phyloP scores from a whole-genome alignment of 2,329 filamentous ascomycete genomes.

The Exophiala alcalophila region DNA sequence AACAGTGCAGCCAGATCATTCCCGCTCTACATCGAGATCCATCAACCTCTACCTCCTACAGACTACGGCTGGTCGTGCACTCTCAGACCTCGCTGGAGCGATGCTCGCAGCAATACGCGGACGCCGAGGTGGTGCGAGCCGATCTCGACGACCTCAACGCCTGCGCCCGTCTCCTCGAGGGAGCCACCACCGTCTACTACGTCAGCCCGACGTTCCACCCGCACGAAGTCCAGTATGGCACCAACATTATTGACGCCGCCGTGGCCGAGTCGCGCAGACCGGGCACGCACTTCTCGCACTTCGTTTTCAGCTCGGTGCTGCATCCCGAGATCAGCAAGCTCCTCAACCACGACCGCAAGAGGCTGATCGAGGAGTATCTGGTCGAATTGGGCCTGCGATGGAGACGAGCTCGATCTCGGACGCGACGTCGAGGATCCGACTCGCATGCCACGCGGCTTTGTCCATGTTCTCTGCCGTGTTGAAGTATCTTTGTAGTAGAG shows the following conservation, averaged over 20 bases:
- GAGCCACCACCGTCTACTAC: slow-evolving; percentile 35
- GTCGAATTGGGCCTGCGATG: not conserved
- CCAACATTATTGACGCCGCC: slow-evolving; percentile 40
- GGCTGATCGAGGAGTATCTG: slow-evolving; percentile 2
- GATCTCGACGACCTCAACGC: slow-evolving; percentile 31
- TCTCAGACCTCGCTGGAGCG: slow-evolving; percentile 32
- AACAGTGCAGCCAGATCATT: slow-evolving; percentile 38
- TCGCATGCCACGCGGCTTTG: no score
- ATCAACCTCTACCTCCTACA: slow-evolving; percentile 3
- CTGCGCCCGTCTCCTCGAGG: slow-evolving; percentile 31
- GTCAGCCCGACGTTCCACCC: slow-evolving; percentile 38
- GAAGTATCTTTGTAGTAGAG: no score
- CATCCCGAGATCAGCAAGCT: slow-evolving; percentile 43
- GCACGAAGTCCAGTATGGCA: slow-evolving; percentile 36
- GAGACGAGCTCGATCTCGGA: slow-evolving; percentile 28
- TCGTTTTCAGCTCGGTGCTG: slow-evolving; percentile 39
- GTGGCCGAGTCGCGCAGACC: slow-evolving; percentile 25
- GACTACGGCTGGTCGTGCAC: slow-evolving; percentile 37
- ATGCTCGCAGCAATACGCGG: slow-evolving; percentile 34
- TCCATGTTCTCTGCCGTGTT: no score
- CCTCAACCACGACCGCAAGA: slow-evolving; percentile 9
- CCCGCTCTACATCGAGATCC: slow-evolving; percentile 33
- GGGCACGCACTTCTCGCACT: slow-evolving; percentile 35
- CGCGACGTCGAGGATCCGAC: no score
- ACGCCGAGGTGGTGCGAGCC: slow-evolving; percentile 36